Evolutionary conservation across 768 basidiomycete genomes (phyloP), one percentile per base, ranked within the genome.

Genomic region (Leccinum longicurvipes): DNA sequence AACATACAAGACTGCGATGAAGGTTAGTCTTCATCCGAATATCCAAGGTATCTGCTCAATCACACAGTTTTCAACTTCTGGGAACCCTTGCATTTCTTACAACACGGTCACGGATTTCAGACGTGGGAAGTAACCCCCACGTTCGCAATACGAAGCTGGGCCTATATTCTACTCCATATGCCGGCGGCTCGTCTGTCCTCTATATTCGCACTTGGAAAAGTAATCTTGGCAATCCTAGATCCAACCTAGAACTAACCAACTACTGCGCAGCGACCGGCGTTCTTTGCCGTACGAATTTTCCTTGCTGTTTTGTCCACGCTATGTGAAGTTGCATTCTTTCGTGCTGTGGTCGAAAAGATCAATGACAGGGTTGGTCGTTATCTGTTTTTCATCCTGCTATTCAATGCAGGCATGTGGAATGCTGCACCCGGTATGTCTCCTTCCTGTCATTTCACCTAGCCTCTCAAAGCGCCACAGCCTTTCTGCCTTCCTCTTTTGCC

Each of bases 1-100:
- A 93, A 93, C 61, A 91, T 96, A 54, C 84, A 86, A 64, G 97
- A 98, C 67, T 98, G 97, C 60, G 97, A 99, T 67, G 97, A 99
- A 83, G 94, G 96, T 93, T 51, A 58, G 65, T 50, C 31, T 47
- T 47, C 41, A 25, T 23, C 29, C 27, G 36, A 14, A 14, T 7
- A 12, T 32, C 3, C 24, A 50, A 36, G 39, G 0, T 27, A 44
- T 19, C 3, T 17, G 36, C 48, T 54, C 34, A 56, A 36, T 31
- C n/a, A 11, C 12, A 21, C 49, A 99, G 97, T 97, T 12, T 99
- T 86, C 81, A 99, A 99, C 74, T 99, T 97, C 72, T 98, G 93
- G 93, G 97, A 98, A 67, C 97, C 97, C 19, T 75, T 99, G 15
- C 97, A 99, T 74, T 95, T 94, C 67, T 78, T 97, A 54, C 83